These are phyloP conservation scores for Trichoderma breve DNA, from an alignment of 2,329 filamentous ascomycete species.

Conservation along the genomic window DNA sequence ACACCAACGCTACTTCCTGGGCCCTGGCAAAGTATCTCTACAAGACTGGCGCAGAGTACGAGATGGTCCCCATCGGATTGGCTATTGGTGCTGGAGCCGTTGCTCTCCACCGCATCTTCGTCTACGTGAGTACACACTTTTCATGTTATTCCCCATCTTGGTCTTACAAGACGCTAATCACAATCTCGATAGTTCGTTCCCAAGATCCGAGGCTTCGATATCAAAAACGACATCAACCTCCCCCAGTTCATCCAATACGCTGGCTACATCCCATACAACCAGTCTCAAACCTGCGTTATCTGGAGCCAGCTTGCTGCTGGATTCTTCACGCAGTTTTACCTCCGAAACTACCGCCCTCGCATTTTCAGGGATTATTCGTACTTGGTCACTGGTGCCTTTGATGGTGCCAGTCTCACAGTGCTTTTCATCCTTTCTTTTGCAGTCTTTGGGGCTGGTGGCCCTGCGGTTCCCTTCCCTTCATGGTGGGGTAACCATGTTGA, in stretches of 20 bases:
- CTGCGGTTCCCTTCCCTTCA: slow-evolving; percentile 43
- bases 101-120: slow-evolving; percentile 43
- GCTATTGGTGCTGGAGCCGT: slow-evolving; percentile 47
- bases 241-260: slow-evolving; percentile 55
- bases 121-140: slow-evolving; percentile 33
- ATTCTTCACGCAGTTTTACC: slow-evolving; percentile 51
- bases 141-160: background rate
- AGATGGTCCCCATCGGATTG: slow-evolving; percentile 50
- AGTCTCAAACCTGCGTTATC: slow-evolving; percentile 54
- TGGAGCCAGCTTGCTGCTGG: slow-evolving; percentile 45
- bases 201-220: slow-evolving; percentile 42
- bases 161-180: slow-evolving; percentile 8
- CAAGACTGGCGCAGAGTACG: slow-evolving; percentile 42
- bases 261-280: slow-evolving; percentile 55
- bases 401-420: slow-evolving; percentile 48
- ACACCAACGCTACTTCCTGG: slow-evolving; percentile 48
- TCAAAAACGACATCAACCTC: slow-evolving; percentile 46
- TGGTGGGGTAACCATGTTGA: slow-evolving; percentile 56
- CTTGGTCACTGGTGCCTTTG: slow-evolving; percentile 51
- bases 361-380: slow-evolving; percentile 56
- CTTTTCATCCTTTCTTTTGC: slow-evolving; percentile 56
- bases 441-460: slow-evolving; percentile 52
- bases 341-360: slow-evolving; percentile 51
- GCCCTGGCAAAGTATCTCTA: slow-evolving; percentile 55
- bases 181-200: slow-evolving; percentile 43